phyloP scores from a whole-genome alignment of 179 eudicot species.

The Sideroxylon spinosum region DNA sequence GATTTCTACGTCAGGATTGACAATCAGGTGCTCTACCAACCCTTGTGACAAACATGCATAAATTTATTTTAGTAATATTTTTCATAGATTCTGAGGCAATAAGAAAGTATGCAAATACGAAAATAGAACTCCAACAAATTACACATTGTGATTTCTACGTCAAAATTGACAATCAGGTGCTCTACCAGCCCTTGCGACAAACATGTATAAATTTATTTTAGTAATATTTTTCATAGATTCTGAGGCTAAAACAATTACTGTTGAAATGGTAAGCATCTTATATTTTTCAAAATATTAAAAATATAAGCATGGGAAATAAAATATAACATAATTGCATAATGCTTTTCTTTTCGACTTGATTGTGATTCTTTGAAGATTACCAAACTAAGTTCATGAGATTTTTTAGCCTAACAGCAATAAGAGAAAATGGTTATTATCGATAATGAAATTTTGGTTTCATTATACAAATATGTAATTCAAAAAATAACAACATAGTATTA shows the following conservation, averaged over 20 bases:
- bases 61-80: constrained; percentile 92
- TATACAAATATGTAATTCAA: too few species aligned
- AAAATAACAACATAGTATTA: too few species aligned
- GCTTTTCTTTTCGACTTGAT: too few species aligned
- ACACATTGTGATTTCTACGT: constrained; percentile 96
- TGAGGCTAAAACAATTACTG: constrained; percentile 51
- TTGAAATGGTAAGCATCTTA: background rate
- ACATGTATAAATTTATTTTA: constrained; percentile 92
- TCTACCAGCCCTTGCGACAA: constrained; percentile 99
- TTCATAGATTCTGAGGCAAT: constrained; percentile 96
- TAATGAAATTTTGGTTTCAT: too few species aligned
- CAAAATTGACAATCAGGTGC: constrained; percentile 99
- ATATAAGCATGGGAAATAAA: too few species aligned
- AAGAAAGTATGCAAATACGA: too few species aligned
- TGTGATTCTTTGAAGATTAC: too few species aligned
- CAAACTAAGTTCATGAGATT: too few species aligned
- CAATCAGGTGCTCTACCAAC: constrained; percentile 99
- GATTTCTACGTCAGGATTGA: constrained; percentile 95
- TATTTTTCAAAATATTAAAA: background rate
- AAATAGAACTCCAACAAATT: background rate
- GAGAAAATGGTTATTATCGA: too few species aligned
- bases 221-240: constrained; percentile 95
- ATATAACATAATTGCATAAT: too few species aligned
- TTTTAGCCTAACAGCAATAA: too few species aligned
- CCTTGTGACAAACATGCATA: constrained; percentile 96